These are phyloP conservation scores for Fusarium sororula DNA, from an alignment of 2,329 filamentous ascomycete species.

Conservation along the genomic window DNA sequence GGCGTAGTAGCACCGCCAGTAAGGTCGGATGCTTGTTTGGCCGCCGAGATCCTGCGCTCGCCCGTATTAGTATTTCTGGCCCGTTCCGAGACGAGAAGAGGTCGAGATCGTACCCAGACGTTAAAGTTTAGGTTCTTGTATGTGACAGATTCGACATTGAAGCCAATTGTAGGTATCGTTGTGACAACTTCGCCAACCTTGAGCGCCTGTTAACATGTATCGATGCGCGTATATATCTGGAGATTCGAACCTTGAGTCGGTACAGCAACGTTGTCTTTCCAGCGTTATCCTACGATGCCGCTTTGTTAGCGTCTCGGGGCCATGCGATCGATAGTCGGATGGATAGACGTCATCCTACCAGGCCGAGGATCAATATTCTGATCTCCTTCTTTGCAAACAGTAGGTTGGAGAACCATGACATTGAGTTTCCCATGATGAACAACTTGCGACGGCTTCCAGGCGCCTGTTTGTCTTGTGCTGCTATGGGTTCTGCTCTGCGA, in stretches of 20 bases:
- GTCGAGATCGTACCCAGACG: constrained; percentile 78
- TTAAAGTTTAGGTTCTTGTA: constrained; percentile 99
- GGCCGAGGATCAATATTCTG: constrained; percentile 90
- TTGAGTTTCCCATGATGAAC: constrained; percentile 68
- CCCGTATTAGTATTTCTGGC: constrained; percentile 8
- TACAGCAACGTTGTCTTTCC: constrained; percentile 98
- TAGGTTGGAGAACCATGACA: constrained; percentile 76
- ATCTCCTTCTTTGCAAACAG: constrained; percentile 98
- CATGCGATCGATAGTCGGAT: background rate
- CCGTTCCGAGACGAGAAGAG: background rate
- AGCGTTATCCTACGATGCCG: constrained; percentile 80
- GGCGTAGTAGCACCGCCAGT: constrained; percentile 99
- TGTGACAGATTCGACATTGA: constrained; percentile 98
- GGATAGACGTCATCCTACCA: constrained; percentile 66
- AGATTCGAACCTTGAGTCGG: constrained; percentile 79
- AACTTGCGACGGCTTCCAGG: constrained; percentile 17
- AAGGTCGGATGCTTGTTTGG: constrained; percentile 97
- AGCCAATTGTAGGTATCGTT: constrained; percentile 98
- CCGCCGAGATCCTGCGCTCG: constrained; percentile 81
- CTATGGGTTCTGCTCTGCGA: background rate
- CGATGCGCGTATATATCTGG: background rate
- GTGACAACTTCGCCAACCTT: constrained; percentile 98
- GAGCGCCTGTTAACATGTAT: constrained; percentile 30
- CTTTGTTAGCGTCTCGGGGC: constrained; percentile 33
- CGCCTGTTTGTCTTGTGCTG: constrained; percentile 10